Base-by-base conservation (phyloP, 129 eudicot species). In the Oenanthe sinensis region DNA sequence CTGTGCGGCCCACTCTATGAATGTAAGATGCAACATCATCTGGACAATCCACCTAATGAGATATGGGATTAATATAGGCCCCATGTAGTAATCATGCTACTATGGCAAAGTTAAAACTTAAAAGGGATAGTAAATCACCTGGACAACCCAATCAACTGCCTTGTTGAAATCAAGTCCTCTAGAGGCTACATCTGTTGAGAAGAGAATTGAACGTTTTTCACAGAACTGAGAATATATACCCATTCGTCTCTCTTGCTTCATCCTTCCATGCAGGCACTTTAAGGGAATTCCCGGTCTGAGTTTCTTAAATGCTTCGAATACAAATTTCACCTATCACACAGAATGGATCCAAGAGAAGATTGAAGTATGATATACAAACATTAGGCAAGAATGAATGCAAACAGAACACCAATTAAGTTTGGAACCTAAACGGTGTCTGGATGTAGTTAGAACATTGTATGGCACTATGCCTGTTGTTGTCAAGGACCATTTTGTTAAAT, bases 101-200 rank as follows among this genome's bases (percentile, higher is more conserved):
- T 79, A 30, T 46, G 30, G 43, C 50, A 20, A 45, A 74, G 9
- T 10, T 13, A 72, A 22, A 24, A 46, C n/a, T 71, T 33, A 33
- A 33, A 33, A 33, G 36, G 42, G 46, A 82, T 4, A 49, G 70
- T 45, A 45, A 68, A 36, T 78, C 71, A 94, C 98, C 97, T 95
- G 97, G 80, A 95, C 97, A 85, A 95, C 99, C 99, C 99, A 95
- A 86, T 95, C 97, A 77, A 95, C 99, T 12, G 90, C 87, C 81
- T 92, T 90, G 71, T 92, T 85, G 54, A 95, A 95, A 85, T 95
- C 99, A 45, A 95, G 96, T 37, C 99, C 97, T 81, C 99, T 90
- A 54, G 99, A 82, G 63, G 91, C 87, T 75, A 95, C 96, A 79
- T 95, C 97, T 17, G 99, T 95, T 52, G 87, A 83, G 74, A 95